Percentiles rank a stretch among this genome's conserved stretches.
Conservation (phyloP, 106 monocot species). For the Hemerocallis citrina region DNA sequence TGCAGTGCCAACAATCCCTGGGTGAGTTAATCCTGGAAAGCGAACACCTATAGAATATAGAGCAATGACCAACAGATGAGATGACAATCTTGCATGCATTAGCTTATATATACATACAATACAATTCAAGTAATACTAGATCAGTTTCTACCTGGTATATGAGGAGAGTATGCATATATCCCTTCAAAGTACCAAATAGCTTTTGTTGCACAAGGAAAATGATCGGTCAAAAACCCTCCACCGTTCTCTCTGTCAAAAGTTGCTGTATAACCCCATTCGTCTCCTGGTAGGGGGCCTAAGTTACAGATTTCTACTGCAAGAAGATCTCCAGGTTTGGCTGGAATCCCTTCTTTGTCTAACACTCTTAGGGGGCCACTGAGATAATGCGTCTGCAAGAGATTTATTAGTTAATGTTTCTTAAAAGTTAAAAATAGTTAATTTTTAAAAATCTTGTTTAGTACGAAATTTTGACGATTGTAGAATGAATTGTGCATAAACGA, state of each 20-base stretch:
- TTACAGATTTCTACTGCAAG: constrained; percentile 80
- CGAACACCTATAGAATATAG: constrained; percentile 45
- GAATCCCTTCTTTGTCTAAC: constrained; percentile 43
- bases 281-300: constrained; percentile 80
- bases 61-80: neutral
- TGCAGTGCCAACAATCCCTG: constrained; percentile 75
- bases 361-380: constrained; percentile 74
- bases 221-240: constrained; percentile 89
- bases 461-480: neutral
- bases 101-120: too few relatives aligned
- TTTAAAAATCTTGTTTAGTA: neutral
- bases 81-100: neutral
- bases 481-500: neutral
- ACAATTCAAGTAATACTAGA: too few relatives aligned
- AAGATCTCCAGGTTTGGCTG: constrained; percentile 78
- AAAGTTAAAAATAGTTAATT: neutral
- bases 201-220: constrained; percentile 78
- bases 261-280: constrained; percentile 90
- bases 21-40: constrained; percentile 78
- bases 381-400: constrained; percentile 52
- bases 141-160: constrained; percentile 54
- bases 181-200: constrained; percentile 97
- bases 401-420: neutral
- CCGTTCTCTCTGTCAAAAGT: constrained; percentile 84
- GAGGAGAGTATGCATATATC: constrained; percentile 82